Base-by-base conservation (phyloP, 805 yeast genomes). In the Kregervanrija fluxuum region DNA sequence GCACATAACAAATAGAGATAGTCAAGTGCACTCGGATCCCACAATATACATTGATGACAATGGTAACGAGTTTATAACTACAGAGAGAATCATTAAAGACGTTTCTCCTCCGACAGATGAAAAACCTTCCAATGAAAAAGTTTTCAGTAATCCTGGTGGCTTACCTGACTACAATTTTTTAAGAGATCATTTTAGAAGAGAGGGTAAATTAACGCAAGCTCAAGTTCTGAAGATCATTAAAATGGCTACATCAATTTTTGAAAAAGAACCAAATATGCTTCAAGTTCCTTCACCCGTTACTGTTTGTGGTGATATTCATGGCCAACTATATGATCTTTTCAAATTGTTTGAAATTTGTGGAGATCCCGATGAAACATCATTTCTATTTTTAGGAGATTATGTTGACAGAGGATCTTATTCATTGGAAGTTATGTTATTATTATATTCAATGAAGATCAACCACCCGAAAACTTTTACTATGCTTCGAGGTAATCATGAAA, bases 301-400 rank as follows among this genome's bases (percentile, higher is more conserved):
- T 0, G 89, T 91, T 3, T 89, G 97, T 67, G 99, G 99, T 45
- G 98, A 91, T 65, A 75, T 90, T n/a, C 98, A 91, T 64, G 99
- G 99, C 13, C 98, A 91, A 63, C 88, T 77, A 62, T 90, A 76
- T 62, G 99, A 91, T 63, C 71, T 91, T 54, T 72, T 90, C 77
- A 89, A 90, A 64, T 68, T 91, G 37, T 86, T 91, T 58, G 97
- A 91, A 60, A 91, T 89, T 13, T 95, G 96, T 35, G 98, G 98
- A 2, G 81, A 83, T 57, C 96, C 97, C 11, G 56, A 56, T 35
- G 65, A 59, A n/a, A 82, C 95, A 1, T 73, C 85, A 14, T 91
- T 87, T 61, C 68, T 90, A 43, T 90, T 91, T 56, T 66, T 90
- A 45, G 97, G 98, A 12, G 98, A 91, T 65, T 91, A 90, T 60